Evolutionary conservation across 345 rosid genomes (phyloP).

Genomic region (Punica granatum): DNA sequence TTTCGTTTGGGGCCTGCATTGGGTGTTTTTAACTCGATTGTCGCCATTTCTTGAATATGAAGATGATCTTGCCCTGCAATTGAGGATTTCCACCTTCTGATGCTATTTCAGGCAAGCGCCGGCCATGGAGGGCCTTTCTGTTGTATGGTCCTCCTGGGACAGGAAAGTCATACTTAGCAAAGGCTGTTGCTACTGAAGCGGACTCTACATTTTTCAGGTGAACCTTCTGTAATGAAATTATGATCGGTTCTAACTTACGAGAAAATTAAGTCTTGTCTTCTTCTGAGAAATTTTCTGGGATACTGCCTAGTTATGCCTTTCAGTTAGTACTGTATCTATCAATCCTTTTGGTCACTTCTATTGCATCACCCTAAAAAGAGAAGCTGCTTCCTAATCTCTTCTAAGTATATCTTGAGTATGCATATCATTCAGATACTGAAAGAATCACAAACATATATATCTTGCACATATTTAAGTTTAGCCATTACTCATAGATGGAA

Average conservation of each 20-base stretch:
- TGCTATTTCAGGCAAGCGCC: conserved; percentile 62
- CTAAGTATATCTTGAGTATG: background rate
- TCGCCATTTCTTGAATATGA: background rate
- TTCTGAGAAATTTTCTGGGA: background rate
- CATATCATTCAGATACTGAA: background rate
- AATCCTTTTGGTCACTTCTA: background rate
- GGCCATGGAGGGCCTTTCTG: conserved; percentile 88
- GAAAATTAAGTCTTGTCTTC: background rate
- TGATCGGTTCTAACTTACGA: background rate
- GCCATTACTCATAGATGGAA: background rate
- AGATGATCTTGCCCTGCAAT: background rate
- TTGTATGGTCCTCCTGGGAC: conserved; percentile 97
- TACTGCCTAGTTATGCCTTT: background rate
- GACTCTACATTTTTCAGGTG: conserved; percentile 93
- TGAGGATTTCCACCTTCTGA: background rate
- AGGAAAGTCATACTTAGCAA: conserved; percentile 89
- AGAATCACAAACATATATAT: background rate
- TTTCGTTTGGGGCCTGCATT: background rate
- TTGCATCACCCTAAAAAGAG: background rate
- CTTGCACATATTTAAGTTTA: background rate
- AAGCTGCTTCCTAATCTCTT: background rate
- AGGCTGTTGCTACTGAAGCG: conserved; percentile 96
- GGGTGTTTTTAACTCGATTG: background rate
- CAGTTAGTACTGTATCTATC: background rate
- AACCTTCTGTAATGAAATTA: conserved; percentile 1